Base-by-base conservation (phyloP, 805 yeast species). In the Yarrowia sp. region DNA sequence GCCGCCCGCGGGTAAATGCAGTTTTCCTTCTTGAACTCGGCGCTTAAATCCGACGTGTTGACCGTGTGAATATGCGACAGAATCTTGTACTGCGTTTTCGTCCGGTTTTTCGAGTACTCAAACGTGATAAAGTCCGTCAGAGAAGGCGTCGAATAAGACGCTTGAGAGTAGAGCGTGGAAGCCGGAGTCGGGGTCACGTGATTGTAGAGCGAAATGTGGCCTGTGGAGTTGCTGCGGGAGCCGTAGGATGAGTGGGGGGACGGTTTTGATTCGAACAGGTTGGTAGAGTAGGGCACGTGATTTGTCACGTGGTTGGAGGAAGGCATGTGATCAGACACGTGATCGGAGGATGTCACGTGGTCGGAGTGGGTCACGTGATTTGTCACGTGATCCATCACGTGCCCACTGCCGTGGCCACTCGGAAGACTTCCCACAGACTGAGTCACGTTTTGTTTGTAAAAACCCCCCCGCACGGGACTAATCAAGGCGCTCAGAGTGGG, bases 1-100 rank as follows among this genome's bases (percentile, higher is more conserved):
- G 79, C 77, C 0, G 85, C 86, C n/a, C 81, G 74, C 9, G 84
- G 85, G 69, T 83, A 83, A 6, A 83, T 78, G 71, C 86, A 82
- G 73, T 83, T 83, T 17, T 76, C 76, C 12, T 50, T 66, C 56
- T 77, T 69, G 70, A 83, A 84, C 13, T 75, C 72, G 6, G 72
- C 69, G 9, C 76, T 72, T 39, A 82, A 71, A 34, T 50, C 47
- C 5, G 68, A 19, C 19, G 70, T 60, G 36, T 71, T 72, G 46
- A 75, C 75, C 6, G 72, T 56, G 24, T 73, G 78, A 12, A 79
- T 73, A 69, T 79, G 79, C 68, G 79, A 76, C 8, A 80, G 73
- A 42, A 79, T 73, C 17, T 72, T 71, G 70, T 75, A 77, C 49
- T 69, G 66, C 39, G 74, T 68, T 63, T 73, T 73, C 49, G 71